phyloP scores from a whole-genome alignment of 805 yeast species.

The Candida ulmi region DNA sequence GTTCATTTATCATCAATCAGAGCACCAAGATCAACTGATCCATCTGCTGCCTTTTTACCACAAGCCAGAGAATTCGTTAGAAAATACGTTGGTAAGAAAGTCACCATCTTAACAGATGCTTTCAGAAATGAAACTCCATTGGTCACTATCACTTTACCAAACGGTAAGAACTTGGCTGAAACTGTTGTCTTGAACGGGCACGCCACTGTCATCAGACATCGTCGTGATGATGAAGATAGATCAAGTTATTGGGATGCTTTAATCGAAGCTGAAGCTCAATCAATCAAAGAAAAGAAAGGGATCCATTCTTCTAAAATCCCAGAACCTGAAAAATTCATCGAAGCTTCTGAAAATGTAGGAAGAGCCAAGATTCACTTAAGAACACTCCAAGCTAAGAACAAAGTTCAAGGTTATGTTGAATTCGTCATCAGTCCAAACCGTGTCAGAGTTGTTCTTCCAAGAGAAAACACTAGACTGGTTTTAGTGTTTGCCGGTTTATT shows the following conservation, averaged over 20 bases:
- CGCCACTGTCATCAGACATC: conserved; percentile 75
- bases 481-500: conserved; percentile 73
- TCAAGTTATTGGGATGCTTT: conserved; percentile 75
- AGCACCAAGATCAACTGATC: conserved; percentile 64
- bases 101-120: conserved; percentile 57
- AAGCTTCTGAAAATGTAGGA: conserved; percentile 69
- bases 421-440: conserved; percentile 65
- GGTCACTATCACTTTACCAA: conserved; percentile 49
- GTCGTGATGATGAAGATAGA: conserved; percentile 64
- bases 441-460: conserved; percentile 58
- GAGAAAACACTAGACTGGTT: conserved; percentile 64
- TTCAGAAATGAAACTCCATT: conserved; percentile 64
- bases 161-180: conserved; percentile 56
- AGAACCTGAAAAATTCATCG: conserved; percentile 59
- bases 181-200: conserved; percentile 57
- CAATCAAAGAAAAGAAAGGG: conserved; percentile 54
- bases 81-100: conserved; percentile 65
- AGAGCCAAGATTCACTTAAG: conserved; percentile 72
- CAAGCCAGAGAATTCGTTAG: conserved; percentile 75
- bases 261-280: conserved; percentile 60
- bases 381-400: conserved; percentile 60
- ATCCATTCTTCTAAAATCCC: conserved; percentile 50
- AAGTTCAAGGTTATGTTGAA: conserved; percentile 67
- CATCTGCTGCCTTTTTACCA: conserved; percentile 50
- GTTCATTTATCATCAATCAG: conserved; percentile 75